Evolutionary conservation across 2,329 filamentous ascomycete genomes (phyloP), one percentile per base, ranked within the genome.

Genomic region (Fusarium sp.): DNA sequence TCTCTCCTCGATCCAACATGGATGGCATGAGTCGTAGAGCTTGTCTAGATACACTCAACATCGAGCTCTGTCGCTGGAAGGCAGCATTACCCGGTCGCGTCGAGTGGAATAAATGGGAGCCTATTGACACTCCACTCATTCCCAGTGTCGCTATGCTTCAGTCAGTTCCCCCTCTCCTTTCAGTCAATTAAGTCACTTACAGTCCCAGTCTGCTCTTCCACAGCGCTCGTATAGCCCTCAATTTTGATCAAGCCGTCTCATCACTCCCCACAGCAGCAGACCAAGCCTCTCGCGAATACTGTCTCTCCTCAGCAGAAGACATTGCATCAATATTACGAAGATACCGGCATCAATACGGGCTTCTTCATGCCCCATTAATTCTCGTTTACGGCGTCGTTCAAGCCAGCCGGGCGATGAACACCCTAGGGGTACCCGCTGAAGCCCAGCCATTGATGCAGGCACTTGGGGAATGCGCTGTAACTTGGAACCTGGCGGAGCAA

Each of bases 301-400:
- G 78, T 45, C 34, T 74, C 5, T 66, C 66, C 1, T 76, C 79
- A 3, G 76, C 78, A 3, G 60, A 75, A 34, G 74, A 78, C 6
- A 77, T 79, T 8, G 64, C 65, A 0, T 74, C 69, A 1, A 66
- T 80, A 8, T 3, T 79, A 1, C 66, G 77, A 18, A 61, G 72
- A 10, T 79, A 77, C 20, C 57, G 78, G 0, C 71, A 67, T 27
- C 77, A 78, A 7, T 75, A 77, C 8, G 73, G 73, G 4, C 65
- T 80, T 1, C 56, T 65, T 10, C 70, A 80, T 6, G 68, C 71
- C 3, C 75, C 78, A 0, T 64, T 80, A 7, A 74, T 79, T 1
- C 68, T 80, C 5, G 71, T 78, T 0, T 80, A 80, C 37, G 76
- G 67, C 1, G 67, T 75, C 5, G 76, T 77, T 2, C 76, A 79